phyloP scores from a whole-genome alignment of 177 flowering plant species.

The Vitis hybrid region DNA sequence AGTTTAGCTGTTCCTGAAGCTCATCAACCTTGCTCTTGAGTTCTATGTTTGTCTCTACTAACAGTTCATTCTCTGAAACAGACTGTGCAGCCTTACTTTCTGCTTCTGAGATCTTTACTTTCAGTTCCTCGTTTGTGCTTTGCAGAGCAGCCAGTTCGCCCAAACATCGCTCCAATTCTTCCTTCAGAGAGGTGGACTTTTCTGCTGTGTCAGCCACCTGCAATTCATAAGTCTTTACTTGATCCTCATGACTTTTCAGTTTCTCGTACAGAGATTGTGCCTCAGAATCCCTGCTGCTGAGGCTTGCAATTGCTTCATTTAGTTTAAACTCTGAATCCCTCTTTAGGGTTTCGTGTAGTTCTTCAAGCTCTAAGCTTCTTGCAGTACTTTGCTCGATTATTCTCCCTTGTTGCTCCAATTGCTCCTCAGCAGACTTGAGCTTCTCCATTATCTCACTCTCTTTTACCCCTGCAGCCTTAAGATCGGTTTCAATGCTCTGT shows the following conservation, averaged over 20 bases:
- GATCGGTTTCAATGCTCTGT: slow-evolving; percentile 55
- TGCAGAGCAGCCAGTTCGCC: slow-evolving; percentile 46
- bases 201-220: slow-evolving; percentile 45
- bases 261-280: slow-evolving; percentile 55
- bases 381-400: slow-evolving; percentile 48
- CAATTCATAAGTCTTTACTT: slow-evolving; percentile 43
- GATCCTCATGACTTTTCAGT: slow-evolving; percentile 51
- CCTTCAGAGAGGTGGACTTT: slow-evolving; percentile 39
- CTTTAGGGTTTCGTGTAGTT: slow-evolving; percentile 38
- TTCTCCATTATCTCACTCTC: slow-evolving; percentile 66
- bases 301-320: slow-evolving; percentile 47
- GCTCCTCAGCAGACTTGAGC: slow-evolving; percentile 66
- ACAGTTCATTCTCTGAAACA: slow-evolving; percentile 58
- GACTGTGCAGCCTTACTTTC: slow-evolving; percentile 54
- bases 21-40: slow-evolving; percentile 64
- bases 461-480: slow-evolving; percentile 47
- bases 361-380: slow-evolving; percentile 56
- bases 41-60: slow-evolving; percentile 65
- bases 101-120: slow-evolving; percentile 43
- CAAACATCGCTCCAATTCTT: slow-evolving; percentile 51
- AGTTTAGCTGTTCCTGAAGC: slow-evolving; percentile 54
- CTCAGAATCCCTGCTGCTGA: slow-evolving; percentile 56
- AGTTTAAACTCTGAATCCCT: slow-evolving; percentile 61
- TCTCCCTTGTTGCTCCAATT: slow-evolving; percentile 48
- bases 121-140: slow-evolving; percentile 52